Conservation (phyloP, 2,329 filamentous ascomycete genomes). For the Claviceps purpurea region DNA sequence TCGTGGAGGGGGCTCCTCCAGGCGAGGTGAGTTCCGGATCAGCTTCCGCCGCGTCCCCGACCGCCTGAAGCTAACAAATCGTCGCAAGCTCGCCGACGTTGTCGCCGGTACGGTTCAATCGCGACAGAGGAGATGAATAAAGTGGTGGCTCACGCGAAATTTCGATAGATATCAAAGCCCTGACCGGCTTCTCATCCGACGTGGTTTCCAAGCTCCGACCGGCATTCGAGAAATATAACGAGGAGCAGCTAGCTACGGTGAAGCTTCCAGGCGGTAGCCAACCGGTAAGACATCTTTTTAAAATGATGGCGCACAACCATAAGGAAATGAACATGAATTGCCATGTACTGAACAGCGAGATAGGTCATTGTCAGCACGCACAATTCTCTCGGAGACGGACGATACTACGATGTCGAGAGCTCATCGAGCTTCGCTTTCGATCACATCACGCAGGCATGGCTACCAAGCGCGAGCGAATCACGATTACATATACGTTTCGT, state of each 20-base stretch:
- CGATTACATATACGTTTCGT: neutral
- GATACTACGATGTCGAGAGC: conserved; percentile 85
- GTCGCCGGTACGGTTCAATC: conserved; percentile 52
- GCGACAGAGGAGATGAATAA: neutral
- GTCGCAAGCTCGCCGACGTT: conserved; percentile 70
- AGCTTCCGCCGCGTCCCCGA: conserved; percentile 6
- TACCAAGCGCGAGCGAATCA: neutral
- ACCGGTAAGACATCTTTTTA: conserved; percentile 18
- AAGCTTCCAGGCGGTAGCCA: conserved; percentile 81
- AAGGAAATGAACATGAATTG: too few relatives aligned
- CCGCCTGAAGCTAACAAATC: conserved; percentile 15
- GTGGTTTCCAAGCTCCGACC: conserved; percentile 62
- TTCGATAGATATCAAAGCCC: conserved; percentile 70
- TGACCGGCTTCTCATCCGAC: conserved; percentile 57
- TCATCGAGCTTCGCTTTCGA: conserved; percentile 83
- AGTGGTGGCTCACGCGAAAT: neutral
- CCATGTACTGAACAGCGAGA: neutral
- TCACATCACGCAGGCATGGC: conserved; percentile 58
- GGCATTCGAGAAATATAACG: conserved; percentile 90
- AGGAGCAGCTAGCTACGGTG: conserved; percentile 79
- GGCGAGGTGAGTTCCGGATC: conserved; percentile 60
- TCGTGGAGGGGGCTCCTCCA: conserved; percentile 86
- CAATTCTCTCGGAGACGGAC: conserved; percentile 65
- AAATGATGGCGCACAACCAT: neutral
- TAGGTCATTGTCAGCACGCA: conserved; percentile 76